Evolutionary conservation across 2,329 filamentous ascomycete species (phyloP).

Genomic region (Hypocreales sp.): DNA sequence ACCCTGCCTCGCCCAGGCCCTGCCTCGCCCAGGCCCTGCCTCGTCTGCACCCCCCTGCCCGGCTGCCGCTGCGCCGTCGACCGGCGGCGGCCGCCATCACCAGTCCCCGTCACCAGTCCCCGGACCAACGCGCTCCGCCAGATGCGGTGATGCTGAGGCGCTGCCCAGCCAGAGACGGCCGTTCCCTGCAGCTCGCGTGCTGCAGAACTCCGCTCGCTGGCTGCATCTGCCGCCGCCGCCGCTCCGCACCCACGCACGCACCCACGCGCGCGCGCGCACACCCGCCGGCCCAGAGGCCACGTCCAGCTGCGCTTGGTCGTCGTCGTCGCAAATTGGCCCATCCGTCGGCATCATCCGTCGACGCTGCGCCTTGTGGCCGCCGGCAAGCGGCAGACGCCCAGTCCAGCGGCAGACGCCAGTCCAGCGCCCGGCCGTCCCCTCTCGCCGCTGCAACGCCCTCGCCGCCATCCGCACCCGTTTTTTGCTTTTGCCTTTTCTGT

Average conservation of each 20-base stretch:
- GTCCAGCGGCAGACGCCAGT: constrained; percentile 1
- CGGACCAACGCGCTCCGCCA: no score
- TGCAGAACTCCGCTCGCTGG: constrained; percentile 3
- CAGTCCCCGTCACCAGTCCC: no score
- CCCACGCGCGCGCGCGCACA: background rate
- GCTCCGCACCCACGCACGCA: background rate
- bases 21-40: no score
- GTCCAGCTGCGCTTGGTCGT: no score
- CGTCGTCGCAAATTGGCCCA: no score
- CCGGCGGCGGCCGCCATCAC: no score
- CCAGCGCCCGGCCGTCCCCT: no score
- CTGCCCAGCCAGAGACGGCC: background rate
- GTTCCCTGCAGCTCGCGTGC: constrained; percentile 10
- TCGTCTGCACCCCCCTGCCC: no score
- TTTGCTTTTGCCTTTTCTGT: background rate
- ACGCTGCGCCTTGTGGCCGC: background rate
- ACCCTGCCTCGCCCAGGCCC: background rate
- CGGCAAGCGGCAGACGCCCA: background rate
- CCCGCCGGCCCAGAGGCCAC: background rate
- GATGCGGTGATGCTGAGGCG: background rate
- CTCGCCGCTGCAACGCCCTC: background rate
- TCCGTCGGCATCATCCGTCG: no score
- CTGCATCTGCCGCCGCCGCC: constrained; percentile 2
- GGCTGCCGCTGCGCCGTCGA: no score
- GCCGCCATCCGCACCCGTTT: background rate